A percentile compares a stretch with the other conserved stretches of the same genome.
phyloP scores from a whole-genome alignment of 306 rosid genomes.

The Hippophae tibetana region DNA sequence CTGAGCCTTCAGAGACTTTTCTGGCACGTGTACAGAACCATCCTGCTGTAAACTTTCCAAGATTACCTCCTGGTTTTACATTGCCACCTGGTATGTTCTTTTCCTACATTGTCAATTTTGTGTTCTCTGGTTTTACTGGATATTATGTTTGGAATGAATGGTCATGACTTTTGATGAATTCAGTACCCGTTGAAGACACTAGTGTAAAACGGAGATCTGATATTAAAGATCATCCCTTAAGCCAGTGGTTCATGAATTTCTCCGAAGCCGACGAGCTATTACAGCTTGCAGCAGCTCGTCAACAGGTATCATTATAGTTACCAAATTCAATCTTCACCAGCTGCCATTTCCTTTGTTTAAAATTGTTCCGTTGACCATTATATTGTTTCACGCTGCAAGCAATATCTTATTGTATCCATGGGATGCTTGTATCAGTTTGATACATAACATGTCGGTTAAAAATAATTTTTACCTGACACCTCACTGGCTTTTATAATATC shows the following conservation, averaged over 20 bases:
- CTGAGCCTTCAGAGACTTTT: conserved; percentile 64
- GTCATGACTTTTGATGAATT: conserved; percentile 12
- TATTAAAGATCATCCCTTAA: conserved; percentile 55
- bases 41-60: conserved; percentile 45
- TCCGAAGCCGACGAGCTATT: conserved; percentile 81
- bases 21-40: conserved; percentile 53
- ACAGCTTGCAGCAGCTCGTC: conserved; percentile 79
- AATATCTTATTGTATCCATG: too few species aligned
- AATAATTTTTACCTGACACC: too few species aligned
- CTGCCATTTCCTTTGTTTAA: background rate
- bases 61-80: conserved; percentile 50
- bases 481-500: too few species aligned
- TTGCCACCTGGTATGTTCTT: conserved; percentile 50
- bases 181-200: conserved; percentile 58
- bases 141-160: conserved; percentile 12
- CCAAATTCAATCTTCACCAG: background rate
- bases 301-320: conserved; percentile 38
- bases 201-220: conserved; percentile 62
- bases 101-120: background rate
- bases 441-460: too few species aligned
- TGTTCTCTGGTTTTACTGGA: background rate
- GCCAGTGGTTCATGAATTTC: conserved; percentile 62
- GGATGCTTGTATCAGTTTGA: too few species aligned
- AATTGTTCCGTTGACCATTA: too few species aligned
- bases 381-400: too few species aligned